phyloP scores from a whole-genome alignment of 1,139 yeast species.

The Blastobotrys illinoisensis region DNA sequence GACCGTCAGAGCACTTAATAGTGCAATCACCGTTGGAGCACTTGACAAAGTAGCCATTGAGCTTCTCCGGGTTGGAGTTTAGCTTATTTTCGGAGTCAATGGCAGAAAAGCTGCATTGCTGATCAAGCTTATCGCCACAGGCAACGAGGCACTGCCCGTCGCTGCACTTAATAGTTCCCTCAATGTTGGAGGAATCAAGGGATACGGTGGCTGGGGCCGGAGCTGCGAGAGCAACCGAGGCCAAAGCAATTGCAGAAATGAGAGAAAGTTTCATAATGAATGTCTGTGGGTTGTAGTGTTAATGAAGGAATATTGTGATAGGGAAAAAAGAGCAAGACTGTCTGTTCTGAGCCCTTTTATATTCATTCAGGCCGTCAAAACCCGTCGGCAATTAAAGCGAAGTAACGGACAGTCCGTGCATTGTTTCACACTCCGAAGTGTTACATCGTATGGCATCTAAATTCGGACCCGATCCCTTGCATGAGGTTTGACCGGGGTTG shows the following conservation, averaged over 20 bases:
- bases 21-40: background rate
- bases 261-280: background rate
- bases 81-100: background rate
- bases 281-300: background rate
- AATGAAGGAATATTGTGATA: background rate
- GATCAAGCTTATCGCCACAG: background rate
- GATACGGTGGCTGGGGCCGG: background rate
- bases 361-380: background rate
- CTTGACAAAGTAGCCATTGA: background rate
- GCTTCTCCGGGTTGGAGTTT: background rate
- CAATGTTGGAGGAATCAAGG: background rate
- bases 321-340: background rate
- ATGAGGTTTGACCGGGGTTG: background rate
- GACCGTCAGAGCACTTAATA: background rate
- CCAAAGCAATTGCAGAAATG: background rate
- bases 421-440: background rate
- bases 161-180: background rate
- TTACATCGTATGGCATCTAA: background rate
- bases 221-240: background rate
- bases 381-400: background rate
- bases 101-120: background rate
- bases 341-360: background rate
- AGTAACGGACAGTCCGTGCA: background rate
- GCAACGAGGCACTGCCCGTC: background rate
- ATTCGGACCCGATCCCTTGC: background rate